Conservation (phyloP, 306 rosid genomes). For the Elaeagnus macrophylla region DNA sequence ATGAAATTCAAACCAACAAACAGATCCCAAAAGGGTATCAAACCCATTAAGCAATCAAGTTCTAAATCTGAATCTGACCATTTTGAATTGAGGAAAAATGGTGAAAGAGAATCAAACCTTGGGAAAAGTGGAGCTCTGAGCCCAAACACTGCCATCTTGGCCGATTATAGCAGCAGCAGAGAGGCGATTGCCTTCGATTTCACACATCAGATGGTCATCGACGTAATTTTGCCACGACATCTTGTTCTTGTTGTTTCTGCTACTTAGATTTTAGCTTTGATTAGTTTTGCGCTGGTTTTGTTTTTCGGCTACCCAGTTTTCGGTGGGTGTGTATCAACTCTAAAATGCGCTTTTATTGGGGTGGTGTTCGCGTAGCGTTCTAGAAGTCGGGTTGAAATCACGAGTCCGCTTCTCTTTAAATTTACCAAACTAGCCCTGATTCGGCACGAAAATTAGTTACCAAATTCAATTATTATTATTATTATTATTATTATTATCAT, state of each 20-base stretch:
- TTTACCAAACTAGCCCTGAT: too few relatives aligned
- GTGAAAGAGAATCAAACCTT: constrained; percentile 32
- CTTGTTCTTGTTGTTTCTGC: constrained; percentile 6
- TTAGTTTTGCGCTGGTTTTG: neutral
- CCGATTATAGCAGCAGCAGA: constrained; percentile 68
- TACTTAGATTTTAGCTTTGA: neutral
- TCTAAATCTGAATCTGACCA: neutral
- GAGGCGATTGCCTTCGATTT: constrained; percentile 61
- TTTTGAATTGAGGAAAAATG: neutral
- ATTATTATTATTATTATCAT: too few relatives aligned
- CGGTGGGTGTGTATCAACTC: constrained; percentile 6
- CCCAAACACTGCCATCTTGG: constrained; percentile 83
- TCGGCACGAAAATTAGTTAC: too few relatives aligned
- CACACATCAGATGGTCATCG: constrained; percentile 80
- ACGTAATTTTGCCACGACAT: constrained; percentile 96
- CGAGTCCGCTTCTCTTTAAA: neutral
- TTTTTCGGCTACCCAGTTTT: neutral
- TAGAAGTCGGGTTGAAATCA: constrained; percentile 25
- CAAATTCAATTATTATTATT: too few relatives aligned
- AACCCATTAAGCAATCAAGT: neutral
- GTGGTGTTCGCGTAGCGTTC: neutral
- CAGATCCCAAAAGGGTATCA: too few relatives aligned
- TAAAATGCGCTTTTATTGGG: neutral
- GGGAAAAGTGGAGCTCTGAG: constrained; percentile 73
- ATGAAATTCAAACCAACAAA: too few relatives aligned